Evolutionary conservation across 2,329 filamentous ascomycete species (phyloP), one percentile per base, ranked within the genome.

Genomic region (Diaporthe aspalathi): DNA sequence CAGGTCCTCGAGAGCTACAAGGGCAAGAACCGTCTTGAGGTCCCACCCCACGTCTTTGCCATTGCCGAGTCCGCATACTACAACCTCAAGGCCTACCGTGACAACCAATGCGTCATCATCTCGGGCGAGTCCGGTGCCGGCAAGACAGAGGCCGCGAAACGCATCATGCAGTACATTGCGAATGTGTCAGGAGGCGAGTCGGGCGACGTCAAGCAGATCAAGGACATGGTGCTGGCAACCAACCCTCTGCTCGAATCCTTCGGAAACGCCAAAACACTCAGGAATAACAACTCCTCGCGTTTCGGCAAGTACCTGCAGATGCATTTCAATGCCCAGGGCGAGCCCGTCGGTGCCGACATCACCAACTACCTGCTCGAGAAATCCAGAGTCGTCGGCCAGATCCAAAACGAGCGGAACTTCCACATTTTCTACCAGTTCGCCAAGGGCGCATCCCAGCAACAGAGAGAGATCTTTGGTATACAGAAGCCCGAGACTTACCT

Each of bases 401-500:
- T 98, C 76, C 87, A 85, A 71, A 97, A 98, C 81, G 96, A 99
- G 87, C 91, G 96, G 76, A 98, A 97, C 83, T 99, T 99, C 82
- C 96, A 99, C 83, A 98, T 99, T 78, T 99, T 99, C 82, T 99
- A 99, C 83, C 96, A 99, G 82, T 98, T 98, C 82, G 94, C 96
- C 57, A 99, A 98, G 83, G 94, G 93, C 5, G 95, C 95, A 12
- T 93, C 94, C n/a, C 88, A 92, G 76, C 90, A 92, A 72, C 97
- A 98, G 82, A 88, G 94, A 80, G 91, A 96, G 78, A 91, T 86
- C n/a, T 98, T 94, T 79, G 96, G 96, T 65, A 86, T 99, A 24
- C 95, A 98, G 80, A 92, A 92, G 76, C 96, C 96, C 29, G 93
- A 97, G 78, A 94, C 94, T 43, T 99, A 99, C 81, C 84, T 93